Evolutionary conservation across 768 basidiomycete species (phyloP).

Genomic region (Tephrocybe sp.): DNA sequence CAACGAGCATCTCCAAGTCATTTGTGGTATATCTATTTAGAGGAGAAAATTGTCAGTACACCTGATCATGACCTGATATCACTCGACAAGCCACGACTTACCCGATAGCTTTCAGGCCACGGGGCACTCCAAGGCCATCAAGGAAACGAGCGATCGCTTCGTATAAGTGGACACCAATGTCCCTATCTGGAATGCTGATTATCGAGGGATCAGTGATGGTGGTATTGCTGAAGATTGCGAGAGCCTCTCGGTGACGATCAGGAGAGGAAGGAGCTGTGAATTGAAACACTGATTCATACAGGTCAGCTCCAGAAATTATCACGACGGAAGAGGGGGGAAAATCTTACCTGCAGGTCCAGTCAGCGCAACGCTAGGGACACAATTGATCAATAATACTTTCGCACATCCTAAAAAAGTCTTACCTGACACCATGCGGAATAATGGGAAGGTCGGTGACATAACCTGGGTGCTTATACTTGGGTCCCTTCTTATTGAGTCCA

Average conservation of each 20-base stretch:
- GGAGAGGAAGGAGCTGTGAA: slow-evolving; percentile 96
- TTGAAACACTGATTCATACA: slow-evolving; percentile 72
- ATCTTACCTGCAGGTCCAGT: slow-evolving; percentile 77
- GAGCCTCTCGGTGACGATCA: slow-evolving; percentile 84
- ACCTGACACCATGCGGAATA: slow-evolving; percentile 91
- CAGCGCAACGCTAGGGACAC: slow-evolving; percentile 65
- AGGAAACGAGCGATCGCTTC: slow-evolving; percentile 90
- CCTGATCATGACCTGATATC: neutral
- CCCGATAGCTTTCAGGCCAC: slow-evolving; percentile 83
- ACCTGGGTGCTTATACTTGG: slow-evolving; percentile 89
- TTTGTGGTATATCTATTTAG: slow-evolving; percentile 62
- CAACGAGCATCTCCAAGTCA: slow-evolving; percentile 76
- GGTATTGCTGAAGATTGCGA: slow-evolving; percentile 77
- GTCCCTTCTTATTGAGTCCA: slow-evolving; percentile 91
- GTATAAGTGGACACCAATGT: slow-evolving; percentile 74
- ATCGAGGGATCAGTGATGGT: slow-evolving; percentile 70
- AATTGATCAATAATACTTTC: neutral
- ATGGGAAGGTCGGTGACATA: slow-evolving; percentile 86
- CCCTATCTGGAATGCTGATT: slow-evolving; percentile 72
- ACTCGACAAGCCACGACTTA: slow-evolving; percentile 20
- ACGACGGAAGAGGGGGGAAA: neutral
- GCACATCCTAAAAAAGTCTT: slow-evolving; percentile 8
- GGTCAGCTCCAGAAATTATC: neutral
- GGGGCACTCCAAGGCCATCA: slow-evolving; percentile 79
- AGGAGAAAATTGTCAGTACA: neutral